Percentiles rank a stretch among this genome's conserved stretches.
Evolutionary conservation across 2,329 filamentous ascomycete genomes (phyloP).

Genomic region (Epichloe uncinata): DNA sequence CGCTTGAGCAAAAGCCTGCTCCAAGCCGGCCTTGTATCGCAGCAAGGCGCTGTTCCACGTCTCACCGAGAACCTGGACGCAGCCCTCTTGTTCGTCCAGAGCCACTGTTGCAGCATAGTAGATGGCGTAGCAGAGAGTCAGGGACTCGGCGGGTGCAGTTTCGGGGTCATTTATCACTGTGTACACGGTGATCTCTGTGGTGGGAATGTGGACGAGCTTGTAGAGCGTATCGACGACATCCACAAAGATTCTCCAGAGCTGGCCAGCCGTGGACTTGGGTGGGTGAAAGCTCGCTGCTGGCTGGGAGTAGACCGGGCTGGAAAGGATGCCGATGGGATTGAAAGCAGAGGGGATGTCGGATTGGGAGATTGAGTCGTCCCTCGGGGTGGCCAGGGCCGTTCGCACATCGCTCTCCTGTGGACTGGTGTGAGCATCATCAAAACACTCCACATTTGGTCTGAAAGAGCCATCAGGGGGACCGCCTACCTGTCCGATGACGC

Average conservation of each 20-base stretch:
- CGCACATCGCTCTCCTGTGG: slow-evolving; percentile 2
- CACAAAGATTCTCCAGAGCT: slow-evolving; percentile 18
- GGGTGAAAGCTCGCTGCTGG: slow-evolving; percentile 13
- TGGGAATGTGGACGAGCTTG: slow-evolving; percentile 18
- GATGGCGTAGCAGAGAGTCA: slow-evolving; percentile 32
- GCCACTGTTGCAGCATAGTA: slow-evolving; percentile 34
- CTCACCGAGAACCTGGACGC: slow-evolving; percentile 10
- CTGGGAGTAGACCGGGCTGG: slow-evolving; percentile 9
- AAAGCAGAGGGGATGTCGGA: slow-evolving; percentile 12
- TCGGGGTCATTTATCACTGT: slow-evolving; percentile 18
- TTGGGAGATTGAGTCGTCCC: slow-evolving; percentile 1
- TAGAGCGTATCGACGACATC: slow-evolving; percentile 17
- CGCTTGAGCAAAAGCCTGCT: slow-evolving; percentile 24
- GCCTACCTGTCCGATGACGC: slow-evolving; percentile 20
- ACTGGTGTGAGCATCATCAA: no score
- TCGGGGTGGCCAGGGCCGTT: slow-evolving; percentile 4
- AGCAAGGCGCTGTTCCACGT: slow-evolving; percentile 13
- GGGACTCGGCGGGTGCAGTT: slow-evolving; percentile 12
- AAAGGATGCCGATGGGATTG: slow-evolving; percentile 21
- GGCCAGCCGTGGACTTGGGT: slow-evolving; percentile 13
- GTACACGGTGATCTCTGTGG: slow-evolving; percentile 19
- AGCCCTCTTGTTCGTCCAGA: slow-evolving; percentile 24
- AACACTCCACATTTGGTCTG: no score
- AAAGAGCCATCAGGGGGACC: neutral
- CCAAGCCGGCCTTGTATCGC: slow-evolving; percentile 20